These are phyloP conservation scores for Fusarium sp. DNA, from an alignment of 2,329 filamentous ascomycete species.

Conservation along the genomic window DNA sequence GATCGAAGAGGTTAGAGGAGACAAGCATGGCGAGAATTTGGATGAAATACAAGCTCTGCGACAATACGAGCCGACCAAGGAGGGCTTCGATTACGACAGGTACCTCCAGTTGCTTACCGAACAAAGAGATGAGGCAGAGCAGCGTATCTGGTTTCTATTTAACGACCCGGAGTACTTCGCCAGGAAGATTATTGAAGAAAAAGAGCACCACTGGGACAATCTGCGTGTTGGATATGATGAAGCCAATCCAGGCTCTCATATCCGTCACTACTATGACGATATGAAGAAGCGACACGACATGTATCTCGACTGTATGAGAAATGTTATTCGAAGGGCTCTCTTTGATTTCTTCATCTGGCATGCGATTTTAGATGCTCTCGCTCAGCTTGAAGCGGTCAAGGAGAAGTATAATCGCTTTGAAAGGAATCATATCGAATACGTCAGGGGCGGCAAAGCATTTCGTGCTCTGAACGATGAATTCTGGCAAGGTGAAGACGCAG, in stretches of 20 bases:
- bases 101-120: slow-evolving; percentile 5
- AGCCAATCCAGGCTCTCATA: neutral
- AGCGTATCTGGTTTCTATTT: slow-evolving; percentile 34
- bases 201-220: slow-evolving; percentile 41
- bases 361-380: neutral
- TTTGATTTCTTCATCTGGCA: slow-evolving; percentile 40
- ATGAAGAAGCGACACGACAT: slow-evolving; percentile 6
- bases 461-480: neutral
- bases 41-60: slow-evolving; percentile 22
- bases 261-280: slow-evolving; percentile 13
- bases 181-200: slow-evolving; percentile 31
- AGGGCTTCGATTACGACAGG: neutral
- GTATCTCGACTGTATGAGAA: slow-evolving; percentile 34
- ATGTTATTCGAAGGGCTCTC: slow-evolving; percentile 32
- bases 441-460: neutral
- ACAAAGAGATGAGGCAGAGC: slow-evolving; percentile 22
- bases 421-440: neutral
- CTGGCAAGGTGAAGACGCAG: neutral
- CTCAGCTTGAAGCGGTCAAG: neutral
- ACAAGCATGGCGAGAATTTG: slow-evolving; percentile 3
- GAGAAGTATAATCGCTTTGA: neutral
- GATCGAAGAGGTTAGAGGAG: neutral
- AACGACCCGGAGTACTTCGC: slow-evolving; percentile 38
- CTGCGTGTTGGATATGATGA: slow-evolving; percentile 11
- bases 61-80: slow-evolving; percentile 27